A percentile compares a stretch with the other conserved stretches of the same genome.
These are phyloP conservation scores for Apiotrichum porosum DNA, from an alignment of 1,284 basidiomycete genomes.

Conservation along the genomic window DNA sequence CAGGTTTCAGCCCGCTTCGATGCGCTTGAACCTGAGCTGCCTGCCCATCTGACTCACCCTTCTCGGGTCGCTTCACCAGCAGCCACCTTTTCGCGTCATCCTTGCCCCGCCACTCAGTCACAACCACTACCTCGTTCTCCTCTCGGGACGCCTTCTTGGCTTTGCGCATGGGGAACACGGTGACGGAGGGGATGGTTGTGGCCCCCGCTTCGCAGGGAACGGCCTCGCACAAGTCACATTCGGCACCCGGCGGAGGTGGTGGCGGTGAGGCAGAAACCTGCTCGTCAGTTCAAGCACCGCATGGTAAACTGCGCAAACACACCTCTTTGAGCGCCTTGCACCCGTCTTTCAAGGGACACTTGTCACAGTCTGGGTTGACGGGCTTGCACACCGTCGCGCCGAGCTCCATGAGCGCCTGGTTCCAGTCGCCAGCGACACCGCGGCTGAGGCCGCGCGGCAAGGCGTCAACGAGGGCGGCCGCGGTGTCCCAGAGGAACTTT, in stretches of 20 bases:
- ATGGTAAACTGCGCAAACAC: no score
- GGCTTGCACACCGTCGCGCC: slow-evolving; percentile 88
- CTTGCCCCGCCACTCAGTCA: slow-evolving; percentile 66
- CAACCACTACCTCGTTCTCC: slow-evolving; percentile 78
- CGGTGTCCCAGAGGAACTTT: slow-evolving; percentile 75
- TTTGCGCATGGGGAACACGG: slow-evolving; percentile 79
- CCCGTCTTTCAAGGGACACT: slow-evolving; percentile 64
- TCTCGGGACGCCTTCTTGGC: slow-evolving; percentile 76
- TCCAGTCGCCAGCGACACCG: slow-evolving; percentile 66
- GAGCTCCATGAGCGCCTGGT: slow-evolving; percentile 62
- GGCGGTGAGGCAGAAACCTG: slow-evolving; percentile 23
- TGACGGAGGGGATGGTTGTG: slow-evolving; percentile 51
- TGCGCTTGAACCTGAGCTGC: not conserved
- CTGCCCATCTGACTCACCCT: slow-evolving; percentile 60
- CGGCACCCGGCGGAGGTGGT: slow-evolving; percentile 51
- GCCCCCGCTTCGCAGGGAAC: slow-evolving; percentile 45
- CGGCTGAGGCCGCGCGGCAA: slow-evolving; percentile 37
- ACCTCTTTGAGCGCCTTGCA: slow-evolving; percentile 63
- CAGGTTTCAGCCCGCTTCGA: no score
- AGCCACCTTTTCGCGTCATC: slow-evolving; percentile 56
- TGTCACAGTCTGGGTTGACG: slow-evolving; percentile 64
- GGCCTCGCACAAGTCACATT: slow-evolving; percentile 69
- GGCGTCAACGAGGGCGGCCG: slow-evolving; percentile 61
- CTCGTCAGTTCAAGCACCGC: not conserved
- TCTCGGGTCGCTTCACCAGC: slow-evolving; percentile 72